Conservation (phyloP, 495 filamentous ascomycete genomes). For the Platismatia glauca region DNA sequence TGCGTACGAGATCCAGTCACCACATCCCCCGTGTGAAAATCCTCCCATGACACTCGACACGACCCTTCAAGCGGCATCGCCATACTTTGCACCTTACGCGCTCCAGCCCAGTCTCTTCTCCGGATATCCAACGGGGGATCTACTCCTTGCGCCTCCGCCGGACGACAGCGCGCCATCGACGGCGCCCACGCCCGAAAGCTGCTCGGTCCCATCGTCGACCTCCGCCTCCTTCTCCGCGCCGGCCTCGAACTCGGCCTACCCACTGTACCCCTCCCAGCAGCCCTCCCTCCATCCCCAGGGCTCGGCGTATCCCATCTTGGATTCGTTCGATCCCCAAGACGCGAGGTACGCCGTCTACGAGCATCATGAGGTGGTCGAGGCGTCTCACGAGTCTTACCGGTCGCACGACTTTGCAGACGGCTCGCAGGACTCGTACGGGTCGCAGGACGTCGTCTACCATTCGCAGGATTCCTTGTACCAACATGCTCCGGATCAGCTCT, state of each 20-base stretch:
- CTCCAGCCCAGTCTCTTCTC: conserved; percentile 13
- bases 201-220: conserved; percentile 20
- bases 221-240: conserved; percentile 19
- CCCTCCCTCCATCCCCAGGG: neutral
- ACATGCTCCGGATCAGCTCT: neutral
- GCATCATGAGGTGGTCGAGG: neutral
- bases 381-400: neutral
- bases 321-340: conserved; percentile 6
- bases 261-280: neutral
- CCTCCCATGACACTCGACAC: conserved; percentile 16
- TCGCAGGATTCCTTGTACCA: conserved; percentile 10
- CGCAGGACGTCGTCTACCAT: conserved; percentile 3
- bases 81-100: neutral
- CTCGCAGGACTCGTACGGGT: conserved; percentile 8
- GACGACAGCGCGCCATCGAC: conserved; percentile 11
- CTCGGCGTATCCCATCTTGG: neutral
- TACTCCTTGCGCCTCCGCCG: conserved; percentile 9
- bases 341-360: neutral
- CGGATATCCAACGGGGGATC: neutral
- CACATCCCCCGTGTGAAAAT: neutral
- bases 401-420: neutral
- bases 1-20: conserved; percentile 27
- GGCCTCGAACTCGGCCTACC: conserved; percentile 9
- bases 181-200: conserved; percentile 9
- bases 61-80: conserved; percentile 5